Percentiles rank a stretch among this genome's conserved stretches.
phyloP scores from a whole-genome alignment of 257 asterid genomes.

The Henckelia pumila region DNA sequence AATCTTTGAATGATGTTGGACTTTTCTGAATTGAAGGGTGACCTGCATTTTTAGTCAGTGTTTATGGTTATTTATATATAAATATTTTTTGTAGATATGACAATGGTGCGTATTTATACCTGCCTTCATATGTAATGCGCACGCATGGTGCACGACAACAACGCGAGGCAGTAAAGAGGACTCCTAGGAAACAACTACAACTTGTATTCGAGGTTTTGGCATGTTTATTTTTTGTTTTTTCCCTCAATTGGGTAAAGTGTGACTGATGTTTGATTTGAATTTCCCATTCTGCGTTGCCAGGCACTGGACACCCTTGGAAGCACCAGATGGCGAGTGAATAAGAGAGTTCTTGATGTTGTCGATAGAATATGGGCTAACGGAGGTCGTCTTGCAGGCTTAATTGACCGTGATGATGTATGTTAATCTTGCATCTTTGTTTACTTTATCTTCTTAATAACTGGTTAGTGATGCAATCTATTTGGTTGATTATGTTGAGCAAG shows the following conservation, averaged over 20 bases:
- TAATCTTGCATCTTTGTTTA: conserved; percentile 21
- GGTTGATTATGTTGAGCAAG: conserved; percentile 7
- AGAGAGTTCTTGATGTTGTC: conserved; percentile 67
- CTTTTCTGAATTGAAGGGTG: conserved; percentile 13
- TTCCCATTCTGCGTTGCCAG: conserved; percentile 37
- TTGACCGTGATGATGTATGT: conserved; percentile 84
- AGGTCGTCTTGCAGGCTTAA: conserved; percentile 78
- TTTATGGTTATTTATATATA: conserved; percentile 16
- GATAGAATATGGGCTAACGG: conserved; percentile 95
- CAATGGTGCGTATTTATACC: conserved; percentile 78
- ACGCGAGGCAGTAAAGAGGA: conserved; percentile 75
- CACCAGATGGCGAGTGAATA: conserved; percentile 93
- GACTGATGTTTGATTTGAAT: conserved; percentile 7
- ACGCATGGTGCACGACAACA: conserved; percentile 93
- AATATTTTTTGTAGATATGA: conserved; percentile 61
- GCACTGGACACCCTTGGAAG: conserved; percentile 94
- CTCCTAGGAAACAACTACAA: conserved; percentile 60
- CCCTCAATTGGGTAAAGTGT: conserved; percentile 5
- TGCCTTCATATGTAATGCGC: conserved; percentile 95
- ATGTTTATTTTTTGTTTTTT: conserved; percentile 16
- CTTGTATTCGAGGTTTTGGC: conserved; percentile 76
- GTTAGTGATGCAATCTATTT: conserved; percentile 12
- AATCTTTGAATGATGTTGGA: conserved; percentile 10
- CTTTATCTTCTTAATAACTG: conserved; percentile 1
- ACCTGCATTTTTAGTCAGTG: conserved; percentile 14